Evolutionary conservation across 257 asterid genomes (phyloP).

Genomic region (Petunia secreta): DNA sequence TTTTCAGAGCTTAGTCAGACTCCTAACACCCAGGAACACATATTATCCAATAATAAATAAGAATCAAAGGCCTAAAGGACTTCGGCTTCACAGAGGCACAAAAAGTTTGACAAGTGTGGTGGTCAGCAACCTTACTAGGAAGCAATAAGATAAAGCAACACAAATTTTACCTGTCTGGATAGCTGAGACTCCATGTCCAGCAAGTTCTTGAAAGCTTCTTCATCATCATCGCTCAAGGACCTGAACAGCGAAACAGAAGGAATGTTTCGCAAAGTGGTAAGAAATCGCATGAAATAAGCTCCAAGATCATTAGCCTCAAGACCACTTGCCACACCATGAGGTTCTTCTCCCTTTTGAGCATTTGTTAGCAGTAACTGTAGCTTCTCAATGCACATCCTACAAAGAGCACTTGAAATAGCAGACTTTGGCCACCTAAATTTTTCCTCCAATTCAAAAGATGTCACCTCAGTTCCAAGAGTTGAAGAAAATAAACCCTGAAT

Average conservation of each 20-base stretch:
- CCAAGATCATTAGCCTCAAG: slow-evolving; percentile 80
- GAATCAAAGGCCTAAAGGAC: neutral
- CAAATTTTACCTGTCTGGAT: slow-evolving; percentile 58
- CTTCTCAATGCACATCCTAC: slow-evolving; percentile 84
- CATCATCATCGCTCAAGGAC: slow-evolving; percentile 70
- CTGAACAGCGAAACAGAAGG: slow-evolving; percentile 89
- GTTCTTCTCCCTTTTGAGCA: slow-evolving; percentile 75
- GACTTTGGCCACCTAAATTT: slow-evolving; percentile 86
- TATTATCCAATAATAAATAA: neutral
- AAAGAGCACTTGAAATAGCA: slow-evolving; percentile 61
- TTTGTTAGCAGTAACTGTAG: slow-evolving; percentile 71
- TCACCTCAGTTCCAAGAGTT: slow-evolving; percentile 88
- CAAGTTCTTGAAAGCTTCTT: slow-evolving; percentile 63
- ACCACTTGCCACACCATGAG: slow-evolving; percentile 52
- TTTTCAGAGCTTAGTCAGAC: neutral
- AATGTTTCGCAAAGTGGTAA: slow-evolving; percentile 65
- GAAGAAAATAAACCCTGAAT: slow-evolving; percentile 91
- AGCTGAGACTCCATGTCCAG: slow-evolving; percentile 73
- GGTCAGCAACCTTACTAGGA: slow-evolving; percentile 30
- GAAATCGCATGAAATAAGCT: slow-evolving; percentile 73
- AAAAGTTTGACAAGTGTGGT: neutral
- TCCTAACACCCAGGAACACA: neutral
- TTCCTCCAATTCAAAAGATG: slow-evolving; percentile 84
- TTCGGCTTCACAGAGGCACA: neutral
- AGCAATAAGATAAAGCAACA: neutral